Evolutionary conservation across 2,329 filamentous ascomycete genomes (phyloP), one percentile per base, ranked within the genome.

Genomic region (Aspergillus brasiliensis): DNA sequence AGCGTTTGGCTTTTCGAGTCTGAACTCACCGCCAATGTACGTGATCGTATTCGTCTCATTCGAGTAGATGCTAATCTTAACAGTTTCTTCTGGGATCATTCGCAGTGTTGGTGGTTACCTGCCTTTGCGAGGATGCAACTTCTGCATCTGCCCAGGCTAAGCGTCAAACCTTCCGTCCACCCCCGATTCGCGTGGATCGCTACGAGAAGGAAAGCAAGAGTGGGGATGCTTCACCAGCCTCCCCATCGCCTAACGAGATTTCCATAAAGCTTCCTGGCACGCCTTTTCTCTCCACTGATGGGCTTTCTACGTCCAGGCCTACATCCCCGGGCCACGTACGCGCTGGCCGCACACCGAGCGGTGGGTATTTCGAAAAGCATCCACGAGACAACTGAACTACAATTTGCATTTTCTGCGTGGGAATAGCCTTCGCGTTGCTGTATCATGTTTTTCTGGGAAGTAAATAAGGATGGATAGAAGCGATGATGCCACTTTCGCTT

Each of bases 1-100:
- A 97, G 92, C 71, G 84, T 96, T 1, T 88, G 87, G 77, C 89
- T 97, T 65, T 97, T 98, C 73, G 84, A 93, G 52, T 91, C 96
- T 66, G 78, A 86, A 51, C 84, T 95, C 46, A 91, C 89, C 1
- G 70, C 82, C 25, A 86, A 87, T 65, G 92, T 96, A 84, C 79
- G 90, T 82, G 13, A n/a, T 23, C 11, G 19, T 13, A n/a, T 11
- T 51, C 55, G 55, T 61, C 49, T 55, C 48, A 46, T 19, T 58
- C 21, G 49, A 58, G 10, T 56, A 8, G n/a, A 31, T 23, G 53
- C 62, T 60, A 52, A 63, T 61, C 40, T 7, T 40, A 55, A 17
- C 67, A 97, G 93, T 97, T 96, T 74, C 70, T 96, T 38, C 62
- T 92, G 52, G 95, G 95, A 56, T 93, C 93, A 0, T 81, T 82